Percentiles rank a stretch among this genome's conserved stretches.
Conservation (phyloP, 208 protist genomes). For the Leishmania gerbilli region DNA sequence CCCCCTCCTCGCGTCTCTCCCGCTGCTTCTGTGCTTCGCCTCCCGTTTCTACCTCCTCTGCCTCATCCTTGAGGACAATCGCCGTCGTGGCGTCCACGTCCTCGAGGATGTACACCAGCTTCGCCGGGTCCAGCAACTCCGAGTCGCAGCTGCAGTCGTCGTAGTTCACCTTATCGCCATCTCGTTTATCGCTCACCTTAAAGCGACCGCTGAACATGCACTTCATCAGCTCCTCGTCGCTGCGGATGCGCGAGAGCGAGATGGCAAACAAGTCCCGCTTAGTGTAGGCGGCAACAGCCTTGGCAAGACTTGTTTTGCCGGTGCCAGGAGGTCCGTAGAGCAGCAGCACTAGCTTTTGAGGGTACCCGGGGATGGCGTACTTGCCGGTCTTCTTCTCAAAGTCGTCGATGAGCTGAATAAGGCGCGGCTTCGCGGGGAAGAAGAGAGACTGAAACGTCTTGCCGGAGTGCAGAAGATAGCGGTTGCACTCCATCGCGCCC, state of each 20-base stretch:
- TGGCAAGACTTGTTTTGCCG: slow-evolving; percentile 94
- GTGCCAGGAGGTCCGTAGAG: slow-evolving; percentile 95
- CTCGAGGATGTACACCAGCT: slow-evolving; percentile 88
- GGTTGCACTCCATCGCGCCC: slow-evolving; percentile 49
- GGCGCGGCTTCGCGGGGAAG: slow-evolving; percentile 80
- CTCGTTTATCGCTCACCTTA: slow-evolving; percentile 39
- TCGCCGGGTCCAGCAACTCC: slow-evolving; percentile 45
- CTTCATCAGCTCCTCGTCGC: slow-evolving; percentile 84
- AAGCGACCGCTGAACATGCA: slow-evolving; percentile 84
- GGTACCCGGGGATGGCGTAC: slow-evolving; percentile 87
- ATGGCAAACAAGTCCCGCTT: slow-evolving; percentile 84
- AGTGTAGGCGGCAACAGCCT: slow-evolving; percentile 86
- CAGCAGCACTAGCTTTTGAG: slow-evolving; percentile 87
- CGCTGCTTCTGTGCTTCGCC: background rate
- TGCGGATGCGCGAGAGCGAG: slow-evolving; percentile 75
- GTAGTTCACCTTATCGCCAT: slow-evolving; percentile 5
- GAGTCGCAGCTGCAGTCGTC: background rate
- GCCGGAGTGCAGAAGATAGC: slow-evolving; percentile 72
- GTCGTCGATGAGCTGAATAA: slow-evolving; percentile 80
- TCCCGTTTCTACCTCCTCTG: slow-evolving; percentile 6
- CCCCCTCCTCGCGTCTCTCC: background rate
- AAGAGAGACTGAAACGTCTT: slow-evolving; percentile 93
- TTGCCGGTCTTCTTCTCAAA: slow-evolving; percentile 83
- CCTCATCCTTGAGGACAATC: slow-evolving; percentile 46
- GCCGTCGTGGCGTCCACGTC: slow-evolving; percentile 82